phyloP scores from a whole-genome alignment of 345 rosid species.

The Rhizophora apiculata region DNA sequence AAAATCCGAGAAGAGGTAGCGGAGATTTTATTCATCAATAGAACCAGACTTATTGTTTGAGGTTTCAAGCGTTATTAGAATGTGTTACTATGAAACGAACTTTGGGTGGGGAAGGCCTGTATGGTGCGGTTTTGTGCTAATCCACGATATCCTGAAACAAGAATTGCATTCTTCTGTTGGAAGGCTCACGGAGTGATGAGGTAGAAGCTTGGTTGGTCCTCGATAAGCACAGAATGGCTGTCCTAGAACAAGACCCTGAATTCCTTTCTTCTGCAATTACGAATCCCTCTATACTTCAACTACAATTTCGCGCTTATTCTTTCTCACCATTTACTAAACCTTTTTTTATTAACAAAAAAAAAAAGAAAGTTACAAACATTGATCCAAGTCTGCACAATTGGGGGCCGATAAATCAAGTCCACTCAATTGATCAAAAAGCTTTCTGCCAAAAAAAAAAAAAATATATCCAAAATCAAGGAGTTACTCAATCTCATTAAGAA shows the following conservation, averaged over 20 bases:
- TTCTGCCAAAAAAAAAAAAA: no score
- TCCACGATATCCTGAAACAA: not conserved
- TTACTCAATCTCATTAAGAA: no score
- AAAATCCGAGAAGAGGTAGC: not conserved
- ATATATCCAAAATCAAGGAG: no score
- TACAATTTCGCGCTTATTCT: no score
- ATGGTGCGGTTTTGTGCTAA: not conserved
- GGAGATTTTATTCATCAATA: not conserved
- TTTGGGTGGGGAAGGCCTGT: slow-evolving; percentile 13
- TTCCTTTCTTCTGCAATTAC: not conserved
- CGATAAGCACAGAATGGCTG: not conserved
- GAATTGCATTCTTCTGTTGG: not conserved
- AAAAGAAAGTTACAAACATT: no score
- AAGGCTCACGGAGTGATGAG: not conserved
- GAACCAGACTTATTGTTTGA: not conserved
- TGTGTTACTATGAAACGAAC: slow-evolving; percentile 3
- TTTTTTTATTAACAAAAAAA: no score
- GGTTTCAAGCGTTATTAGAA: not conserved
- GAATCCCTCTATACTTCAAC: not conserved
- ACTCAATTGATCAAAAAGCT: no score
- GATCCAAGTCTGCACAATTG: no score
- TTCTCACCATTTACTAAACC: no score
- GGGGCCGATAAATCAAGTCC: no score
- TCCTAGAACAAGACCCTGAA: not conserved
- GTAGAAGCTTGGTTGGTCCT: not conserved